Evolutionary conservation across 208 protist species (phyloP).

Genomic region (Wallacemonas sp.): DNA sequence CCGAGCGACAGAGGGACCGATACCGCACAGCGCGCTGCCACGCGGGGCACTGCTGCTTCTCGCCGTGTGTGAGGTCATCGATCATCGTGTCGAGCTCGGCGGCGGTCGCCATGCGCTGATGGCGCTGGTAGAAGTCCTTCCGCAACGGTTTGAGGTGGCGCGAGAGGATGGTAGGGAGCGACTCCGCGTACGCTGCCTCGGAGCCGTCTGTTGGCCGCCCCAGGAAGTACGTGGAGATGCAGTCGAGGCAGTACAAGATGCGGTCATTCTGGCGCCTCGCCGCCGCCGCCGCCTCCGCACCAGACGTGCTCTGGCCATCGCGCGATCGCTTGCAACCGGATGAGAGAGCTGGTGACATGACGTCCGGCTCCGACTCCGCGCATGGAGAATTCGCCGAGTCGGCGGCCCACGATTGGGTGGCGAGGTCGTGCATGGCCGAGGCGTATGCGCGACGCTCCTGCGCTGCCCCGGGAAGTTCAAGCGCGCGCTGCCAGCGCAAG

Average conservation of each 20-base stretch:
- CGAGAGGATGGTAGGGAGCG: conserved; percentile 47
- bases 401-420: conserved; percentile 72
- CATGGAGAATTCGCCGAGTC: background rate
- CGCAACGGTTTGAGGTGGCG: conserved; percentile 56
- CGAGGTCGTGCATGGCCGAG: conserved; percentile 71
- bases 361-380: background rate
- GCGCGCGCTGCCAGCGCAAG: conserved; percentile 27
- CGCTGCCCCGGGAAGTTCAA: conserved; percentile 30
- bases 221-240: conserved; percentile 36
- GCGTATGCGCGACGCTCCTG: conserved; percentile 45
- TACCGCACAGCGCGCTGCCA: conserved; percentile 20
- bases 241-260: conserved; percentile 31
- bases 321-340: background rate
- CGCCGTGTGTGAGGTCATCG: background rate
- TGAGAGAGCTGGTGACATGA: background rate
- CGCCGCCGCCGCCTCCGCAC: background rate
- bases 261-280: conserved; percentile 39
- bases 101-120: conserved; percentile 53
- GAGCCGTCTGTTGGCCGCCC: conserved; percentile 5
- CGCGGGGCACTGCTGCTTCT: background rate
- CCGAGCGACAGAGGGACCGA: background rate
- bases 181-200: conserved; percentile 19
- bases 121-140: conserved; percentile 42
- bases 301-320: background rate
- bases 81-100: conserved; percentile 54